phyloP scores from a whole-genome alignment of 306 rosid species.

The Citrullus mucosospermus region DNA sequence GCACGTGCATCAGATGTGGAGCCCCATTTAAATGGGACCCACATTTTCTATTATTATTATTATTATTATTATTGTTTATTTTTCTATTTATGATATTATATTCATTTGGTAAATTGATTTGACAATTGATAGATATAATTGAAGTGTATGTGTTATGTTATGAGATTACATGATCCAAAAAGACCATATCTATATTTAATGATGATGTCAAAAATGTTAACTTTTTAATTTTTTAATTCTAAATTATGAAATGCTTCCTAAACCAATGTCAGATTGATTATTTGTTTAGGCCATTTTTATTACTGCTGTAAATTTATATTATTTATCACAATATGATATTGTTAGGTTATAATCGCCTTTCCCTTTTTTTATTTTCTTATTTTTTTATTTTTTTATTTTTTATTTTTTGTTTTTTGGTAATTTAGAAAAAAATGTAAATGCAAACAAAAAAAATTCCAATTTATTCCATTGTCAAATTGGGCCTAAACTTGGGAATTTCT shows the following conservation, averaged over 20 bases:
- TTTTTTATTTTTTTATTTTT: too few relatives aligned
- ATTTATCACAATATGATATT: not conserved
- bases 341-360: too few relatives aligned
- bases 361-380: too few relatives aligned
- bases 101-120: not conserved
- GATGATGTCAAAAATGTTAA: not conserved
- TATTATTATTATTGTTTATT: not conserved
- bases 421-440: not conserved
- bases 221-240: not conserved
- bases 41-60: not conserved
- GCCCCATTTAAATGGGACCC: not conserved
- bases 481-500: not conserved
- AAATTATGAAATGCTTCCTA: not conserved
- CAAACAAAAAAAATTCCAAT: not conserved
- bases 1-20: conserved; percentile 37
- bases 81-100: not conserved
- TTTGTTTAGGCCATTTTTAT: not conserved
- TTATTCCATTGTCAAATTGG: not conserved
- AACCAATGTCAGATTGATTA: not conserved
- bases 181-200: not conserved
- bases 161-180: not conserved
- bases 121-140: not conserved
- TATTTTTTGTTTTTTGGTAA: too few relatives aligned
- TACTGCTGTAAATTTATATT: not conserved
- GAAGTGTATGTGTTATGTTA: not conserved